Conservation (phyloP, 306 rosid species). For the Cicer yamashitae region DNA sequence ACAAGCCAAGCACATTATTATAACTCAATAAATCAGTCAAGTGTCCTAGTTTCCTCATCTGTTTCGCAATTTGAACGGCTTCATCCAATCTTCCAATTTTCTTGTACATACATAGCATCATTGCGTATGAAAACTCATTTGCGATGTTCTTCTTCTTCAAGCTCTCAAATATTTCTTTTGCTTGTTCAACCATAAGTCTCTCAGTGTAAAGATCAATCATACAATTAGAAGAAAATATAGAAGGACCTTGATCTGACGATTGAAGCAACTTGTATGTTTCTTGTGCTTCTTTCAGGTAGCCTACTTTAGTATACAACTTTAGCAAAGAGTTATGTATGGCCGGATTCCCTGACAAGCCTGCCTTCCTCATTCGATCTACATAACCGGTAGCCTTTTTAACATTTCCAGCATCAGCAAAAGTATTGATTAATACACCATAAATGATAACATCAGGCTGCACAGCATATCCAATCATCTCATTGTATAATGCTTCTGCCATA, state of each 20-base stretch:
- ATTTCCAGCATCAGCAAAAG: slow-evolving; percentile 73
- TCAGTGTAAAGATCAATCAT: slow-evolving; percentile 85
- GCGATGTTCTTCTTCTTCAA: slow-evolving; percentile 63
- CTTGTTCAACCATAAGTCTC: slow-evolving; percentile 69
- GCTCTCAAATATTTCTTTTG: slow-evolving; percentile 66
- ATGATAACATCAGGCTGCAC: slow-evolving; percentile 72
- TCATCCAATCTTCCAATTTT: slow-evolving; percentile 71
- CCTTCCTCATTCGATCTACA: slow-evolving; percentile 63
- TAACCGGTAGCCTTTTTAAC: slow-evolving; percentile 66
- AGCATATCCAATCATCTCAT: slow-evolving; percentile 65
- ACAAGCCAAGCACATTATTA: slow-evolving; percentile 71
- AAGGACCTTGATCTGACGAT: slow-evolving; percentile 59
- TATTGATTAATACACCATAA: slow-evolving; percentile 74
- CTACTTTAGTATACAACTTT: slow-evolving; percentile 81
- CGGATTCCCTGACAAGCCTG: slow-evolving; percentile 61
- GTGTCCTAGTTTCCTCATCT: slow-evolving; percentile 64
- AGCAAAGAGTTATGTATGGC: slow-evolving; percentile 71
- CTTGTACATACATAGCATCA: slow-evolving; percentile 89
- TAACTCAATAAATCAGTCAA: slow-evolving; percentile 68
- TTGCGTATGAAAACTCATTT: slow-evolving; percentile 79
- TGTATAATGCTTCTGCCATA: slow-evolving; percentile 62
- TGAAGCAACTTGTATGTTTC: slow-evolving; percentile 69
- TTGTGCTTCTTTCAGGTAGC: slow-evolving; percentile 76
- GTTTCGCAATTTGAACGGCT: slow-evolving; percentile 63
- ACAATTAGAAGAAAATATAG: slow-evolving; percentile 78